Conservation (phyloP, 1,139 yeast species). For the Magnusiomyces tetraspermus region DNA sequence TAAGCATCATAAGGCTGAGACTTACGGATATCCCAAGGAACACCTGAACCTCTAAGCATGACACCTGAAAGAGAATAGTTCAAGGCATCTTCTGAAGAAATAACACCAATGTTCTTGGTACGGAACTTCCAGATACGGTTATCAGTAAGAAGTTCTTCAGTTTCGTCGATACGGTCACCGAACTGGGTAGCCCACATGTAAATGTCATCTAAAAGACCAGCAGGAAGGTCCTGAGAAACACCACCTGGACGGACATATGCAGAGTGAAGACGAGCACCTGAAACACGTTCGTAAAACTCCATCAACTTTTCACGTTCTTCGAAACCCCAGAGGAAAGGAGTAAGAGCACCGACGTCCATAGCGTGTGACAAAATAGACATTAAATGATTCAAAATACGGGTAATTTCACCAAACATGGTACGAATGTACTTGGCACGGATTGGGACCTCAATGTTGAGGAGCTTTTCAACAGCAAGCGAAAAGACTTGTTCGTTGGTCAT, state of each 20-base stretch:
- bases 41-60: conserved; percentile 85
- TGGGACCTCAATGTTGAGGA: conserved; percentile 78
- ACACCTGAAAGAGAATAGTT: conserved; percentile 77
- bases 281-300: conserved; percentile 88
- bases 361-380: conserved; percentile 85
- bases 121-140: conserved; percentile 91
- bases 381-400: conserved; percentile 74
- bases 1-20: conserved; percentile 88
- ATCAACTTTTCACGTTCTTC: conserved; percentile 89
- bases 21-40: conserved; percentile 80
- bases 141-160: conserved; percentile 81
- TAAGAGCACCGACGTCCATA: conserved; percentile 92
- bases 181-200: conserved; percentile 96
- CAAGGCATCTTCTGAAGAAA: conserved; percentile 80
- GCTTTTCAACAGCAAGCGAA: conserved; percentile 75
- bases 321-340: conserved; percentile 91
- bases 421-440: conserved; percentile 77
- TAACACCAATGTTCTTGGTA: conserved; percentile 70
- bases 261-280: conserved; percentile 83
- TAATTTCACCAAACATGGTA: conserved; percentile 79
- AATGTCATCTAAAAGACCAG: conserved; percentile 78
- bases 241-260: conserved; percentile 93
- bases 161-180: conserved; percentile 86
- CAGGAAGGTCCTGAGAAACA: conserved; percentile 80
- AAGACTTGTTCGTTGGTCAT: conserved; percentile 89